Evolutionary conservation across 75 land plant species (phyloP), one percentile per base, ranked within the genome.

Genomic region (Selaginella tamariscina): DNA sequence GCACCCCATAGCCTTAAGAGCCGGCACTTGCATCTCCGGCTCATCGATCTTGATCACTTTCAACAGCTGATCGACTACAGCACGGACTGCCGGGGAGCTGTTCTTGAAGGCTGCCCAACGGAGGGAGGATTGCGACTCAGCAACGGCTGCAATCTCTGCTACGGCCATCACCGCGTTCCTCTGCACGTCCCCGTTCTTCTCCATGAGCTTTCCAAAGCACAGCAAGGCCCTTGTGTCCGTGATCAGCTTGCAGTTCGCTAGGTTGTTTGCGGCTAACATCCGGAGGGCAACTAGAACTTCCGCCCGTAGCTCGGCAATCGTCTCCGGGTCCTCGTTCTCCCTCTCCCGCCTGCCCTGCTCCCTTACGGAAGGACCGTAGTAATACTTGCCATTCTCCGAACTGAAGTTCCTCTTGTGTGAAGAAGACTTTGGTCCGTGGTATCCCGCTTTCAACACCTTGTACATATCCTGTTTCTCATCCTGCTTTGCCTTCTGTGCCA

Each of bases 201-300:
- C 62, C 23, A 59, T 59, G 21, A 59, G 26, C 26, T 59, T 21
- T 5, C n/a, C 62, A n/a, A 59, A 59, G 26, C 62, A 59, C 23
- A 59, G 62, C 26, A 59, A n/a, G 9, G 62, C 62, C 26, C 62
- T 5, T 59, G 62, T 59, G 62, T 59, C 62, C 23, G 62, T 59
- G 26, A 59, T 59, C 9, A 5, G 2, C 26, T 59, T 59, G 62
- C 62, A 59, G 26, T 59, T 59, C 62, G 5, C 21, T 5, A 59
- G 5, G 26, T 59, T 59, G 27, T 59, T 59, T 2, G 26, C n/a
- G 21, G 62, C 62, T n/a, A 59, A 23, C 26, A 9, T 59, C 62
- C 62, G 23, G 21, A 59, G 62, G 9, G 62, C 62, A 8, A 2
- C n/a, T n/a, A 39, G 62, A 8, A 21, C 62, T 8, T 59, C 23